phyloP scores from a whole-genome alignment of 768 basidiomycete species.

The Hortiboletus flavorubellus region DNA sequence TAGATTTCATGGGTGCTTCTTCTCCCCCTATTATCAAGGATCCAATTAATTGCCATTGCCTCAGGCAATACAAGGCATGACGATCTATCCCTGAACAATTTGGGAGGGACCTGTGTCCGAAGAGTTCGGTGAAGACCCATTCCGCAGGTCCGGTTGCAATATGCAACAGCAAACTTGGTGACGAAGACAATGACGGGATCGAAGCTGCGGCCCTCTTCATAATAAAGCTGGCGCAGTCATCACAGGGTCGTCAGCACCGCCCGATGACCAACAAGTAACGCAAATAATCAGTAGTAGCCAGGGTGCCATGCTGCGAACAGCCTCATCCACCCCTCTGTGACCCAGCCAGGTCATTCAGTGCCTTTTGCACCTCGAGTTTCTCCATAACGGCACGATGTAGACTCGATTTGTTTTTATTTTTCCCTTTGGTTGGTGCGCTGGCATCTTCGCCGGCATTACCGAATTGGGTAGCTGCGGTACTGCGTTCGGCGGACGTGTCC shows the following conservation, averaged over 20 bases:
- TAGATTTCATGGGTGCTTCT: background rate
- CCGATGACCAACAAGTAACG: background rate
- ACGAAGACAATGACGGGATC: background rate
- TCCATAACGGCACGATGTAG: slow-evolving; percentile 75
- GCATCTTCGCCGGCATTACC: slow-evolving; percentile 13
- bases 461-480: slow-evolving; percentile 7
- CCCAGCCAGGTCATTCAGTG: slow-evolving; percentile 50
- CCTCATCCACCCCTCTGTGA: slow-evolving; percentile 20
- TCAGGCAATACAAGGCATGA: background rate
- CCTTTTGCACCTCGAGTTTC: slow-evolving; percentile 68
- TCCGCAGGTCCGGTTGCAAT: background rate
- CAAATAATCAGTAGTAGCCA: background rate
- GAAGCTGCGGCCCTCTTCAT: background rate
- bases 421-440: slow-evolving; percentile 21
- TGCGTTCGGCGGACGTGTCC: slow-evolving; percentile 17
- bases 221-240: background rate
- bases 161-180: background rate
- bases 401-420: slow-evolving; percentile 52
- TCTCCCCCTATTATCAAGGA: background rate
- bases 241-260: background rate
- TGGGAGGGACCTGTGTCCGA: background rate
- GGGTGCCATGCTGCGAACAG: background rate
- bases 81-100: background rate
- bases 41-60: background rate
- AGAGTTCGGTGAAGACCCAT: background rate